Conservation (phyloP, 495 filamentous ascomycete genomes). For the Penicillium ochrochloron region DNA sequence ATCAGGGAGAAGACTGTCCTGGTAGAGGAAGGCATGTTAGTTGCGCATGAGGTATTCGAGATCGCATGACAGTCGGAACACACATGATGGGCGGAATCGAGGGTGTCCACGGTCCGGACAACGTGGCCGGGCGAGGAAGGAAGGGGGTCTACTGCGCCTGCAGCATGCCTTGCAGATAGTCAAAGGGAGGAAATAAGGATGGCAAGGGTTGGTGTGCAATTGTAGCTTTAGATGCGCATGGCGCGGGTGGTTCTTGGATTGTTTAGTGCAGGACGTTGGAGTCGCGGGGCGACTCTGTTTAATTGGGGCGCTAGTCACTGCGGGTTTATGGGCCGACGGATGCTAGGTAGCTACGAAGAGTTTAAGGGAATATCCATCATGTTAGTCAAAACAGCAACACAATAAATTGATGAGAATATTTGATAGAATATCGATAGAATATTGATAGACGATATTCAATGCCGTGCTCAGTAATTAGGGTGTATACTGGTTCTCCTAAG, state of each 20-base stretch:
- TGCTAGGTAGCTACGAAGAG: not conserved
- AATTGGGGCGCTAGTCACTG: constrained; percentile 1
- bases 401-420: too few relatives aligned
- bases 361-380: too few relatives aligned
- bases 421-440: too few relatives aligned
- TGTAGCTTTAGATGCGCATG: not conserved
- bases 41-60: constrained; percentile 10
- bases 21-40: constrained; percentile 23
- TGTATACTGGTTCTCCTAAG: too few relatives aligned
- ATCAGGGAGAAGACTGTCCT: constrained; percentile 95
- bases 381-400: too few relatives aligned
- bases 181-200: not conserved
- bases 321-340: not conserved
- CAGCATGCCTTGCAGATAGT: constrained; percentile 20
- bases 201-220: not conserved
- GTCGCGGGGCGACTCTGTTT: constrained; percentile 14
- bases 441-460: too few relatives aligned
- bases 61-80: constrained; percentile 11
- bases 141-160: constrained; percentile 14
- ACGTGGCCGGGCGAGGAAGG: constrained; percentile 19
- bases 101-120: constrained; percentile 16
- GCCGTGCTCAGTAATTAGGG: too few relatives aligned
- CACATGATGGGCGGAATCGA: constrained; percentile 28
- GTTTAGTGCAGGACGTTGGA: constrained; percentile 6
- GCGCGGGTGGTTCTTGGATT: not conserved